Conservation (phyloP, 2,329 filamentous ascomycete genomes). For the Ophiostoma perfectum region DNA sequence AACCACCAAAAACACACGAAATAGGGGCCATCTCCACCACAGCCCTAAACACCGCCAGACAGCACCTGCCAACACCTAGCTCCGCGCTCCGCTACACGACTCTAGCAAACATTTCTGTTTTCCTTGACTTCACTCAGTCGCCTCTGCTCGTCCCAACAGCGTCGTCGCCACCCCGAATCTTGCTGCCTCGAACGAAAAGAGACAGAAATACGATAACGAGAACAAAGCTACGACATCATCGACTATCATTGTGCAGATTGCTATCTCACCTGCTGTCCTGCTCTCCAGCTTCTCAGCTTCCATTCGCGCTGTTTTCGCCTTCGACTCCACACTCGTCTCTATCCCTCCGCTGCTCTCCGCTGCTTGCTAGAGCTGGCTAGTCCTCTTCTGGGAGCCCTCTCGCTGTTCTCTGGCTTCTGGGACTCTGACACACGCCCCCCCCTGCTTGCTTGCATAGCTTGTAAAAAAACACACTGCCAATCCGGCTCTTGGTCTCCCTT, state of each 20-base stretch:
- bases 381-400: conserved; percentile 1
- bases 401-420: conserved; percentile 2
- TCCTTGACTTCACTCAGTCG: neutral
- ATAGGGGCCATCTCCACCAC: conserved; percentile 8
- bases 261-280: neutral
- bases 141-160: neutral
- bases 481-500: conserved; percentile 18
- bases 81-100: neutral
- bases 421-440: conserved; percentile 8
- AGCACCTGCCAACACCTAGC: neutral
- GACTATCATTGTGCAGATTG: neutral
- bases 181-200: neutral
- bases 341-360: conserved; percentile 10
- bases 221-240: neutral
- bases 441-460: conserved; percentile 19
- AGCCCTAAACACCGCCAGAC: conserved; percentile 1
- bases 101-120: neutral
- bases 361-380: conserved; percentile 1
- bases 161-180: neutral
- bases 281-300: neutral
- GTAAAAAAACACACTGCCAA: conserved; percentile 21
- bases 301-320: neutral
- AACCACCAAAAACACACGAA: neutral
- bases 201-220: no score
- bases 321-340: conserved; percentile 7